Base-by-base conservation (phyloP, 352 stramenopile species). In the Pythium dissimile region DNA sequence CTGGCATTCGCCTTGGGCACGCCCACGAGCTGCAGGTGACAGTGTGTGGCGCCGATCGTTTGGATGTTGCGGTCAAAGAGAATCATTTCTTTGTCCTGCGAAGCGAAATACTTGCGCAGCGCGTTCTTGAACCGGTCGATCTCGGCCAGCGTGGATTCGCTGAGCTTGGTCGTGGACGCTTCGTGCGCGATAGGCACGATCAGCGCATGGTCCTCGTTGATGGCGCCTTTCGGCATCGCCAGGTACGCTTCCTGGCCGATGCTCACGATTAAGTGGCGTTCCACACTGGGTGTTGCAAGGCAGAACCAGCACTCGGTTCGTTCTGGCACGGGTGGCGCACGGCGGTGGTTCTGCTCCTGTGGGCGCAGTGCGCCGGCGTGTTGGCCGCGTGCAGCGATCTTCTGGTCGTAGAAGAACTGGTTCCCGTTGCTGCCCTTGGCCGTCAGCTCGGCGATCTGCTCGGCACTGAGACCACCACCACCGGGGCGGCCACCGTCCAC, bases 301-400 rank as follows among this genome's bases (percentile, higher is more conserved):
- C 84, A 93, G 55, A 93, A 93, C 84, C 84, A 93, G 72, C 84
- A 93, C 65, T 93, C 84, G 10, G 64, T 74, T n/a, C 84, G 84
- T 11, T 88, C 68, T 2, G 75, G 69, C 1, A 90, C 68, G 11
- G 44, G 58, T 20, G 64, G 61, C 9, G 41, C 24, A 9, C 50
- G 50, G 2, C 41, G 62, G 24, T 64, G 60, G 4, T 53, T 55
- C 26, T 70, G 54, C 35, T 64, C 30, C 12, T 73, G 52, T 11
- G 54, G 55, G 18, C 74, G 54, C 20, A 87, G 38, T 1, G 72
- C 74, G 20, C 65, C 70, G 6, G 76, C 70, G 8, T 74, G 76
- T 46, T 85, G 74, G 1, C 82, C 79, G 27, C 77, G 77, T 2
- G 58, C 66, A 1, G 79, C 77, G 16, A 88, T 67, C 49, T 69